Conservation (phyloP, 352 stramenopile genomes). For the Pythium volutum region DNA sequence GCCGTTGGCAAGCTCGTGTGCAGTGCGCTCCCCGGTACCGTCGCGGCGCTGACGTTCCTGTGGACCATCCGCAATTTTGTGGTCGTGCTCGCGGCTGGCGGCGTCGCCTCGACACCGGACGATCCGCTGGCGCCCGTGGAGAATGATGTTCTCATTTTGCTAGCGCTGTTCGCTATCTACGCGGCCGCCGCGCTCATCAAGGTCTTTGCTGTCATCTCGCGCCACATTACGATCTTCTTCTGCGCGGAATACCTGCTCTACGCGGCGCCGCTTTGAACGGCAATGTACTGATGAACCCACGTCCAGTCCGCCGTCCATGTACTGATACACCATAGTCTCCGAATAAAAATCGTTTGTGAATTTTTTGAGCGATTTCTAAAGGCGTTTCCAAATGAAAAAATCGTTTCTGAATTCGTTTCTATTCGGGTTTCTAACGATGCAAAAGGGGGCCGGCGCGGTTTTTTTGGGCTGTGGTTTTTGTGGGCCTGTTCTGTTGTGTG, state of each 20-base stretch:
- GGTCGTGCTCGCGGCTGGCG: conserved; percentile 9
- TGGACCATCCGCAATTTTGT: conserved; percentile 46
- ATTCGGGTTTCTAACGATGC: conserved; percentile 6
- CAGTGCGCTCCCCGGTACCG: conserved; percentile 37
- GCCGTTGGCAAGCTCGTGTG: conserved; percentile 46
- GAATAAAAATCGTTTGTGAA: conserved; percentile 22
- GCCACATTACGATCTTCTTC: conserved; percentile 68
- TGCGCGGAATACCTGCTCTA: conserved; percentile 67
- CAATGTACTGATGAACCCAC: background rate
- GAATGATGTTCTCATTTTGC: conserved; percentile 42
- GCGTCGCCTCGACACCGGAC: background rate
- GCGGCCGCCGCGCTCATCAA: conserved; percentile 45
- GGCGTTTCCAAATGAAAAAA: background rate
- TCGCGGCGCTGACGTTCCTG: conserved; percentile 42
- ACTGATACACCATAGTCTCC: conserved; percentile 20
- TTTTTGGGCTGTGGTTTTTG: conserved; percentile 16
- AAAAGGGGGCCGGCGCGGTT: conserved; percentile 11
- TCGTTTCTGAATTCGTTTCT: background rate
- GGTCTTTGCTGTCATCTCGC: conserved; percentile 51
- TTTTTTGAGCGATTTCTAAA: background rate
- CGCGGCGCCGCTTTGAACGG: conserved; percentile 16
- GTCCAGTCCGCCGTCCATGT: background rate
- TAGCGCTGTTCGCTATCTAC: conserved; percentile 49
- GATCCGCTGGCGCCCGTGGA: conserved; percentile 25
- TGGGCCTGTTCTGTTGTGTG: conserved; percentile 6